These are phyloP conservation scores for Nemania bipapillata DNA, from an alignment of 2,329 filamentous ascomycete genomes.

Conservation along the genomic window DNA sequence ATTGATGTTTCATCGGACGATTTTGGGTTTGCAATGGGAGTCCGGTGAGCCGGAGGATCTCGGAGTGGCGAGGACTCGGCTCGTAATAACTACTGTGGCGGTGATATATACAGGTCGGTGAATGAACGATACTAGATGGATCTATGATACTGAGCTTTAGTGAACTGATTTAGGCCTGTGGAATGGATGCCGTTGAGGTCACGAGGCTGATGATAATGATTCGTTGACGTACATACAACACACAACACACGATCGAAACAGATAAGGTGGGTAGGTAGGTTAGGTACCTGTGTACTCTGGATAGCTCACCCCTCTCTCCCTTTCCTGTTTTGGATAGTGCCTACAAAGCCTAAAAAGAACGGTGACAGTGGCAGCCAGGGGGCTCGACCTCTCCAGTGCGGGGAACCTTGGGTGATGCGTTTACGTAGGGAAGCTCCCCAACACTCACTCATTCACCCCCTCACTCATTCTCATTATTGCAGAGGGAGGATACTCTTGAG, in stretches of 20 bases:
- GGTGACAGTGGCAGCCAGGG: background rate
- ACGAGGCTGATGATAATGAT: conserved; percentile 47
- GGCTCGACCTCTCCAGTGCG: conserved; percentile 18
- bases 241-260: conserved; percentile 1
- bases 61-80: conserved; percentile 4
- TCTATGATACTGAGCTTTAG: conserved; percentile 24
- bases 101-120: conserved; percentile 15
- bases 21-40: conserved; percentile 10
- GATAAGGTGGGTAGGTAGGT: background rate
- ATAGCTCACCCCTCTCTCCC: conserved; percentile 22
- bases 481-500: background rate
- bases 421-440: background rate
- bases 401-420: conserved; percentile 25
- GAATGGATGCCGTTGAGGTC: conserved; percentile 24
- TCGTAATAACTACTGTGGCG: conserved; percentile 3
- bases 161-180: conserved; percentile 24
- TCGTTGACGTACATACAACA: conserved; percentile 45
- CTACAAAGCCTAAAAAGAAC: conserved; percentile 26
- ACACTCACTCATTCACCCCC: too few species aligned
- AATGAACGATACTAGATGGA: conserved; percentile 29
- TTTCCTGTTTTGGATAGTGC: conserved; percentile 23
- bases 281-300: background rate
- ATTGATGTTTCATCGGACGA: conserved; percentile 29
- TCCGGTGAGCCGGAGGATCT: conserved; percentile 21
- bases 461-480: background rate